A percentile compares a stretch with the other conserved stretches of the same genome.
phyloP scores from a whole-genome alignment of 306 rosid genomes.

The Glycine tomentella region DNA sequence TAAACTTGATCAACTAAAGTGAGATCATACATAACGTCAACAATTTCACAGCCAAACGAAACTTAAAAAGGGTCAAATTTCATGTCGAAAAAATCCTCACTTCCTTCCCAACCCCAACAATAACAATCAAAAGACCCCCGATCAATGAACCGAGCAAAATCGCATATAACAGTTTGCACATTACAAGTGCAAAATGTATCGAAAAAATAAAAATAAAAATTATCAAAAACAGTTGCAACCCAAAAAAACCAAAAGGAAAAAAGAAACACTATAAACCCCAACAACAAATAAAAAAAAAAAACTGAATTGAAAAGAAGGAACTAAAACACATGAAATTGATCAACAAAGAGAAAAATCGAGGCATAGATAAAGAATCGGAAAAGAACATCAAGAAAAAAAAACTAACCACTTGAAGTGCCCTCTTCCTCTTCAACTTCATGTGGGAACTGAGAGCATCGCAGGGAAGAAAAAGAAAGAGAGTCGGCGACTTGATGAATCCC shows the following conservation, averaged over 20 bases:
- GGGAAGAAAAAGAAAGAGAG: slow-evolving; percentile 43
- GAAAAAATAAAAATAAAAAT: background rate
- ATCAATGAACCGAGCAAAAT: slow-evolving; percentile 29
- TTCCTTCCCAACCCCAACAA: background rate
- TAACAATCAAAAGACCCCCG: background rate
- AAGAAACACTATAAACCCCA: slow-evolving; percentile 46
- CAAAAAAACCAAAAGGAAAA: background rate
- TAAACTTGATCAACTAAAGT: slow-evolving; percentile 39
- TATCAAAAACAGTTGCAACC: slow-evolving; percentile 34
- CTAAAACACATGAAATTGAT: slow-evolving; percentile 17
- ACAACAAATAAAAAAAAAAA: background rate
- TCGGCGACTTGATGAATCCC: slow-evolving; percentile 61
- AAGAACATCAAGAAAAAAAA: slow-evolving; percentile 23
- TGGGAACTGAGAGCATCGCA: slow-evolving; percentile 79
- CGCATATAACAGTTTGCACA: background rate
- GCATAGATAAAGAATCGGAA: slow-evolving; percentile 9
- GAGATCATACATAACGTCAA: background rate
- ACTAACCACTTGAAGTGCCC: slow-evolving; percentile 98
- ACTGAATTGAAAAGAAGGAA: background rate
- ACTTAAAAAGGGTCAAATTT: slow-evolving; percentile 3
- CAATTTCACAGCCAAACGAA: background rate
- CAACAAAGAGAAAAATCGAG: background rate
- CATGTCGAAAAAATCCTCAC: slow-evolving; percentile 54
- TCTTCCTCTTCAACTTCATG: slow-evolving; percentile 90
- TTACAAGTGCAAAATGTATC: background rate